Base-by-base conservation (phyloP, 176 grass and related monocot species). In the Calamus simplicifolius region DNA sequence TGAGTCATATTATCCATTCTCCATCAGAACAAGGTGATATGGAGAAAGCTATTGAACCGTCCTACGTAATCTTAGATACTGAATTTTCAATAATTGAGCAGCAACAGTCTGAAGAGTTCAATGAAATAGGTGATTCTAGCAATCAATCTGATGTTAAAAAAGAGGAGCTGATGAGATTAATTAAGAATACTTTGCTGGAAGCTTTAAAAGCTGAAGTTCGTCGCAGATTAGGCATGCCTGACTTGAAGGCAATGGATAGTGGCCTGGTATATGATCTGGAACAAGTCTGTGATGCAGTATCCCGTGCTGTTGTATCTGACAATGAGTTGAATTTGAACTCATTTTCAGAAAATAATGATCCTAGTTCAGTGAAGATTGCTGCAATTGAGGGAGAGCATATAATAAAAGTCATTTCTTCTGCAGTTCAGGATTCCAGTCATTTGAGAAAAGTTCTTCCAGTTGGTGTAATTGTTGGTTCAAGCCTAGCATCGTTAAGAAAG, bases 401-500 rank as follows among this genome's bases (percentile, higher is more conserved):
- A 61, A 58, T 90, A 50, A 65, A 88, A 71, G 82, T 69, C 59
- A 86, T 96, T 64, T 63, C 77, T 50, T 82, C 78, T 54, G 92
- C 77, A 59, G 69, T 96, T 75, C 68, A 78, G 70, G 50, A 80
- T 72, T 68, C 83, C 49, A 73, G 35, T 14, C 58, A 85, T 75
- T 74, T 96, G 56, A 87, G 72, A 49, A 82, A 66, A 31, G 74
- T 96, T 75, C 83, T 96, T 82, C 92, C 92, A 69, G 63, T 85
- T 50, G 92, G 92, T 66, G 74, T 96, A 16, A 74, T 88, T 82
- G 75, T 88, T 69, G 92, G 87, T 75, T 66, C 85, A 62, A 67
- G 82, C 59, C 79, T 90, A 52, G 92, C 83, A n/a, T 88, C 57
- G 64, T 88, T 96, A 52, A 88, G 83, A 61, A 88, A 96, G 31